Percentiles rank a stretch among this genome's conserved stretches.
Conservation (phyloP, 352 stramenopile genomes). For the Globisporangium yorkense region DNA sequence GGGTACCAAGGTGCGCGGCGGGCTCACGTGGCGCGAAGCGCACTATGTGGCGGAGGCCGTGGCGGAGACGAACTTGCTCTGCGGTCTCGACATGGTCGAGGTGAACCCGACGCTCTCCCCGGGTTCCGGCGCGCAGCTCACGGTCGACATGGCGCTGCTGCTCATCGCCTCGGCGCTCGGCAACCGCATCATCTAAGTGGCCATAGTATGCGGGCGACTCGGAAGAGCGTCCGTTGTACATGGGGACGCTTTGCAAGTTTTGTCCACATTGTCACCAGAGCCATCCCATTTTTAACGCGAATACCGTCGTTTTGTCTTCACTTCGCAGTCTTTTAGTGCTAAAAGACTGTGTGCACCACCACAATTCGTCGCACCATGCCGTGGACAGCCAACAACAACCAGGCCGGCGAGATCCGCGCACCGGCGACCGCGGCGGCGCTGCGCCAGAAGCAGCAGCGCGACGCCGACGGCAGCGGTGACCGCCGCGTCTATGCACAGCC, state of each 20-base stretch:
- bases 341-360: background rate
- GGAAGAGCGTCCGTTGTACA: no score
- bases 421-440: constrained; percentile 57
- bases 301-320: background rate
- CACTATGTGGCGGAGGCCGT: constrained; percentile 95
- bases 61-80: constrained; percentile 86
- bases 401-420: constrained; percentile 68
- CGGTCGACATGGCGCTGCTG: constrained; percentile 90
- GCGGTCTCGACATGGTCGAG: constrained; percentile 94
- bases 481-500: constrained; percentile 24
- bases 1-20: constrained; percentile 92
- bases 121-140: constrained; percentile 84
- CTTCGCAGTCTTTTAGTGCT: background rate
- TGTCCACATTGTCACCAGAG: no score
- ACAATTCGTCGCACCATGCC: constrained; percentile 35
- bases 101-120: constrained; percentile 92
- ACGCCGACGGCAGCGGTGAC: constrained; percentile 8
- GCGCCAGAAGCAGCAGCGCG: constrained; percentile 42
- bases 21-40: constrained; percentile 94
- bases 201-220: no score
- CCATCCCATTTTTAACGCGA: background rate
- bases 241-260: no score
- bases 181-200: constrained; percentile 85
- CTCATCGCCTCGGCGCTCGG: constrained; percentile 92
- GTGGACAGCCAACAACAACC: constrained; percentile 86